phyloP scores from a whole-genome alignment of 768 basidiomycete genomes.

The Naganishia friedmannii region DNA sequence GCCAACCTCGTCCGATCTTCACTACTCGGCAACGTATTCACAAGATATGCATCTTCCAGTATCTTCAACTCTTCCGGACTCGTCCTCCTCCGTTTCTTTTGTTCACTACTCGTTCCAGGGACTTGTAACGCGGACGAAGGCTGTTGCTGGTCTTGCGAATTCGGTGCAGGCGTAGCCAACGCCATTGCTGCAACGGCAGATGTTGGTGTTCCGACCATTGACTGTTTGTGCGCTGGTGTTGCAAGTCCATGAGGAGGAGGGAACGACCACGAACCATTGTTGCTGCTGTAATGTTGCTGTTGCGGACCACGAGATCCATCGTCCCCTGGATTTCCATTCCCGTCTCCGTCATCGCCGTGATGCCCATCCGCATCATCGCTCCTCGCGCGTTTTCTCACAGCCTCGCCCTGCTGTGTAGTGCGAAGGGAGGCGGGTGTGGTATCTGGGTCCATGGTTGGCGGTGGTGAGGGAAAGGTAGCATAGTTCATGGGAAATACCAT shows the following conservation, averaged over 20 bases:
- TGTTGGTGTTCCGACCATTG: background rate
- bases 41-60: conserved; percentile 32
- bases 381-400: conserved; percentile 4
- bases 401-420: background rate
- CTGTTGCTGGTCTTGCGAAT: background rate
- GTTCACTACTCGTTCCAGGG: conserved; percentile 1
- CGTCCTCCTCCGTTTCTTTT: conserved; percentile 31
- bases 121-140: background rate
- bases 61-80: conserved; percentile 30
- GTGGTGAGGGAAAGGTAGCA: background rate
- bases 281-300: background rate
- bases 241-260: background rate
- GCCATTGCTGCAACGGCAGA: background rate
- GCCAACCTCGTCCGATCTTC: conserved; percentile 30
- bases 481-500: background rate
- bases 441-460: conserved; percentile 1
- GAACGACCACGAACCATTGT: background rate
- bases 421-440: conserved; percentile 1
- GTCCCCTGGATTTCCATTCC: background rate
- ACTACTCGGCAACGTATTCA: conserved; percentile 27
- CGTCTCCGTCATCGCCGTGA: background rate
- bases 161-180: background rate
- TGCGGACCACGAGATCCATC: background rate
- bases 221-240: conserved; percentile 2
- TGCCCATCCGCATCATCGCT: background rate